Evolutionary conservation across 495 filamentous ascomycete species (phyloP), one percentile per base, ranked within the genome.

Genomic region (Hypoxylon fuscum): DNA sequence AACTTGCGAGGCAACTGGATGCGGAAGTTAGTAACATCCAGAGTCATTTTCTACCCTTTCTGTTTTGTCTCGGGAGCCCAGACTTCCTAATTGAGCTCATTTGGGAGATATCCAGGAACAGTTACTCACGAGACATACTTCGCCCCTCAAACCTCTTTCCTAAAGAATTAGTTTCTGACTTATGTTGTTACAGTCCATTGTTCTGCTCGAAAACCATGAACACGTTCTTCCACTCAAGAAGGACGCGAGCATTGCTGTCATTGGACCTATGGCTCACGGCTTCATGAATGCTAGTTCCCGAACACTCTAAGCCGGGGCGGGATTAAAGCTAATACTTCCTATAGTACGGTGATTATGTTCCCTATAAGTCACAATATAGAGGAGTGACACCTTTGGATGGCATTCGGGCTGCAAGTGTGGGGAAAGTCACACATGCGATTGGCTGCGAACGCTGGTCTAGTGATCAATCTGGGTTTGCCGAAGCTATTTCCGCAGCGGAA

Each of bases 361-460:
- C 87, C 14, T 82, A 85, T 66, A 59, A 72, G 9, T 83, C 84
- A 11, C 82, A 87, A 41, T 83, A 83, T 54, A 80, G 81, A 31
- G 87, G 87, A 20, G 78, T 88, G 20, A 90, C 84, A 0, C 88
- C 88, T 6, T 75, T 88, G 7, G 86, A 87, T 50, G 87, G 88
- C 15, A 87, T 90, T 59, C 83, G 81, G 40, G 77, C 79, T 10
- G 83, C 83, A 8, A 83, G 85, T 45, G 72, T 60, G 9, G 86
- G 83, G 49, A 78, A 73, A 17, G 74, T 89, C 31, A 84, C 84
- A 40, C 90, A 88, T 57, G 86, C 87, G 0, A 74, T 88, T 71
- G 89, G 88, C 22, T 89, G 87, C 55, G 85, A 90, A 68, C 81
- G 86, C n/a, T 90, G 87, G 87, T 88, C 86, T 40, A 87, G 77